A percentile compares a stretch with the other conserved stretches of the same genome.
phyloP scores from a whole-genome alignment of 441 rosid genomes.

The Arabidopsis lyrata region DNA sequence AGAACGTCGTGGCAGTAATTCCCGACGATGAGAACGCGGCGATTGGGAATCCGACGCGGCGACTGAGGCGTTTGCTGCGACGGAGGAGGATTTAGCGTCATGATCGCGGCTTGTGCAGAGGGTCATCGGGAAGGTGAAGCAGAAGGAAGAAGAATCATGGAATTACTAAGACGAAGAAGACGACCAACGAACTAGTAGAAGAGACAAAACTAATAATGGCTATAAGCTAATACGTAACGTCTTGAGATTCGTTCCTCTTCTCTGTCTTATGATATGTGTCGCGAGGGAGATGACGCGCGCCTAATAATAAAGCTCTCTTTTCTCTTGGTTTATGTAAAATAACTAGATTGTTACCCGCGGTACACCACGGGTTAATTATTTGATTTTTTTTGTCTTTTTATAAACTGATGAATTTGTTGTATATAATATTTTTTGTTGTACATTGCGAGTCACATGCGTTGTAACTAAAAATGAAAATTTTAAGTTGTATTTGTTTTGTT shows the following conservation, averaged over 20 bases:
- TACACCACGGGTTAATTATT: no score
- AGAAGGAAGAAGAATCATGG: neutral
- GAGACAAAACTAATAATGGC: slow-evolving; percentile 32
- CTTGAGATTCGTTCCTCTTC: slow-evolving; percentile 43
- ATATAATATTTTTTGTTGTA: no score
- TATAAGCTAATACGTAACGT: slow-evolving; percentile 24
- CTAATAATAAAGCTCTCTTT: neutral
- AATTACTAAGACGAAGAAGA: neutral
- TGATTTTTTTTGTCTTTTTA: no score
- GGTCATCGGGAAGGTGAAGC: slow-evolving; percentile 52
- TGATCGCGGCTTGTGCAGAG: slow-evolving; percentile 23
- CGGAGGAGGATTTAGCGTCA: slow-evolving; percentile 41
- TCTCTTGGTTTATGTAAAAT: neutral
- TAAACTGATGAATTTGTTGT: no score
- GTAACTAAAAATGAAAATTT: no score
- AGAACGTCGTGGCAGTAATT: slow-evolving; percentile 92
- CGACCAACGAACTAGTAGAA: neutral
- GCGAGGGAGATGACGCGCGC: slow-evolving; percentile 47
- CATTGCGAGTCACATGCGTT: no score
- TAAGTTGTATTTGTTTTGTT: no score
- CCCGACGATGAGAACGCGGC: slow-evolving; percentile 76
- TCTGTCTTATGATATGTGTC: slow-evolving; percentile 45
- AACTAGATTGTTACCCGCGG: no score
- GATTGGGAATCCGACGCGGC: slow-evolving; percentile 31
- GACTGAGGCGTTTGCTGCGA: slow-evolving; percentile 33